Conservation (phyloP, 2,329 filamentous ascomycete species). For the Trichoderma cornu-damae region DNA sequence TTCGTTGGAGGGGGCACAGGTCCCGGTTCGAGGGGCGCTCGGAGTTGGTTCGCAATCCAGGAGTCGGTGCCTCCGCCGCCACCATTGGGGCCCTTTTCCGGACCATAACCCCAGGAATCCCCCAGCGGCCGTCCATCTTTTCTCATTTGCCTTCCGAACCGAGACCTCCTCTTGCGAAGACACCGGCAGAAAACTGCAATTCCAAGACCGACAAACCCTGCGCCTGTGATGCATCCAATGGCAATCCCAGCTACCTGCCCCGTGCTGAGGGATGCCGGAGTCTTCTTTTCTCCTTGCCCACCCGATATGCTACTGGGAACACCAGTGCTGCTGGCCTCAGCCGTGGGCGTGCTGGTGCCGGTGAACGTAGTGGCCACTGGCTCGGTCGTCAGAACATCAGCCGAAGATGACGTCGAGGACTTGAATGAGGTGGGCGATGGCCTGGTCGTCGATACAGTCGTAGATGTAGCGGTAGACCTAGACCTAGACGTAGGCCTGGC, state of each 20-base stretch:
- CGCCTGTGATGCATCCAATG: slow-evolving; percentile 46
- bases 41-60: slow-evolving; percentile 27
- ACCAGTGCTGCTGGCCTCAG: slow-evolving; percentile 1
- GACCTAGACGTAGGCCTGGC: background rate
- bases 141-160: slow-evolving; percentile 5
- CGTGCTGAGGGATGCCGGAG: slow-evolving; percentile 28
- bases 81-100: slow-evolving; percentile 26
- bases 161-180: slow-evolving; percentile 38
- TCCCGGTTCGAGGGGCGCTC: slow-evolving; percentile 23
- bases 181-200: slow-evolving; percentile 43
- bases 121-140: slow-evolving; percentile 19
- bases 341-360: slow-evolving; percentile 1
- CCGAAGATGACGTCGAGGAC: background rate
- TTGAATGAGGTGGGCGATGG: background rate
- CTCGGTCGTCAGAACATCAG: background rate
- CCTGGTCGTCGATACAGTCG: background rate
- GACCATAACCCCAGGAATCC: slow-evolving; percentile 35
- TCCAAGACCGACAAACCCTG: slow-evolving; percentile 44
- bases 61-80: slow-evolving; percentile 20
- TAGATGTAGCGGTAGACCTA: background rate
- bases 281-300: slow-evolving; percentile 1
- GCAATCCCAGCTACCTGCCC: slow-evolving; percentile 55
- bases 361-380: background rate
- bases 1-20: slow-evolving; percentile 22
- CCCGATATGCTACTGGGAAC: background rate